phyloP scores from a whole-genome alignment of 345 rosid species.

The Laguncularia racemosa region DNA sequence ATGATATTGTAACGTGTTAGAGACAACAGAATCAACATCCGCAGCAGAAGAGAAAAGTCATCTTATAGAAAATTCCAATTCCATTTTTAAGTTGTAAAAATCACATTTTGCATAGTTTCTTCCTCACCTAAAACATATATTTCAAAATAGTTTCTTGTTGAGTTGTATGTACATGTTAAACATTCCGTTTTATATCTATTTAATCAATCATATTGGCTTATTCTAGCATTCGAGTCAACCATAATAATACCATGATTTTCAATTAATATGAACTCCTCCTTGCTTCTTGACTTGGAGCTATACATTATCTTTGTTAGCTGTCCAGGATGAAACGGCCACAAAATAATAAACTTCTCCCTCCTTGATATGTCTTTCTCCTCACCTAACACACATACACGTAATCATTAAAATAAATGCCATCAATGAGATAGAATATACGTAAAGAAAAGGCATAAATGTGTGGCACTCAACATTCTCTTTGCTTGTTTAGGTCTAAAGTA shows the following conservation, averaged over 20 bases:
- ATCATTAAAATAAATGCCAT: slow-evolving; percentile 11
- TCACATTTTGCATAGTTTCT: not conserved
- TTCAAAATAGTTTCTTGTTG: slow-evolving; percentile 5
- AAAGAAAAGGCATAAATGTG: slow-evolving; percentile 3
- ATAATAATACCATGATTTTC: slow-evolving; percentile 15
- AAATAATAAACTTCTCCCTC: not conserved
- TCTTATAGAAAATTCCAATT: slow-evolving; percentile 1
- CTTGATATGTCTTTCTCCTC: not conserved
- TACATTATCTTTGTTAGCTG: not conserved
- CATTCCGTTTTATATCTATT: slow-evolving; percentile 13
- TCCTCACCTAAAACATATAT: slow-evolving; percentile 11
- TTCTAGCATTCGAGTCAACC: slow-evolving; percentile 30
- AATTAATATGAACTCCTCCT: no score
- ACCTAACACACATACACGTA: slow-evolving; percentile 18
- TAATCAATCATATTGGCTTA: not conserved
- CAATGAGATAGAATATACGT: slow-evolving; percentile 13
- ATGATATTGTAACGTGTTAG: no score
- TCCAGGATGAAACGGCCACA: not conserved
- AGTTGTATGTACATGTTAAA: slow-evolving; percentile 12
- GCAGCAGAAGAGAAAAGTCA: not conserved
- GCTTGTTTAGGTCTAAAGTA: slow-evolving; percentile 6
- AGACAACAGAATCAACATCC: no score
- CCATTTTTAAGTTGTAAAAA: no score
- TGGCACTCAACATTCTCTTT: slow-evolving; percentile 23
- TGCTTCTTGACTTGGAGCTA: no score